These are phyloP conservation scores for Fusarium abutilonis DNA, from an alignment of 2,329 filamentous ascomycete species.

Conservation along the genomic window DNA sequence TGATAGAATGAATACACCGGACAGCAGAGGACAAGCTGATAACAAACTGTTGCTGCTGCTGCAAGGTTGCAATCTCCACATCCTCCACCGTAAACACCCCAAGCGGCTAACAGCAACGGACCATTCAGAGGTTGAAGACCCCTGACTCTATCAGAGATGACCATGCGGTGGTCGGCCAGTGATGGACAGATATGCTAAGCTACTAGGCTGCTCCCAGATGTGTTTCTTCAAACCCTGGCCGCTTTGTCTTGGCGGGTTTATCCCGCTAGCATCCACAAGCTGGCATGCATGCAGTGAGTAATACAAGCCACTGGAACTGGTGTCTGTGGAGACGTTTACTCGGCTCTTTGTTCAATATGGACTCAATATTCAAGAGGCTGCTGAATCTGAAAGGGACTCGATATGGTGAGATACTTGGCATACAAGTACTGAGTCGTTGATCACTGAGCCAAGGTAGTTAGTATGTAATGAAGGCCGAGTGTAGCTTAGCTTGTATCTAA, in stretches of 20 bases:
- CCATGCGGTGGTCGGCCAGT: slow-evolving; percentile 21
- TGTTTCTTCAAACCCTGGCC: not conserved
- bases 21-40: slow-evolving; percentile 28
- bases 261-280: slow-evolving; percentile 1
- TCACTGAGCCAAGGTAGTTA: slow-evolving; percentile 21
- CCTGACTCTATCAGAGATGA: slow-evolving; percentile 33
- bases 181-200: slow-evolving; percentile 12
- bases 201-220: slow-evolving; percentile 11
- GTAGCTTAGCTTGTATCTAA: slow-evolving; percentile 20
- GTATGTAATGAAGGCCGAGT: slow-evolving; percentile 9
- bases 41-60: slow-evolving; percentile 1
- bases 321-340: slow-evolving; percentile 9
- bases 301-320: slow-evolving; percentile 27
- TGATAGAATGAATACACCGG: slow-evolving; percentile 12
- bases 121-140: slow-evolving; percentile 32
- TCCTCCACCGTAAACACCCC: slow-evolving; percentile 12
- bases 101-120: slow-evolving; percentile 31
- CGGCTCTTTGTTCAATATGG: slow-evolving; percentile 1
- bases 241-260: not conserved
- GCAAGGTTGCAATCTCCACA: slow-evolving; percentile 24
- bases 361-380: not conserved
- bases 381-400: slow-evolving; percentile 6
- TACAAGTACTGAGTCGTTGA: slow-evolving; percentile 28
- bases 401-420: slow-evolving; percentile 27
- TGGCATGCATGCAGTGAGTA: slow-evolving; percentile 25